phyloP scores from a whole-genome alignment of 1,284 basidiomycete species.

The Ustilago loliicola region DNA sequence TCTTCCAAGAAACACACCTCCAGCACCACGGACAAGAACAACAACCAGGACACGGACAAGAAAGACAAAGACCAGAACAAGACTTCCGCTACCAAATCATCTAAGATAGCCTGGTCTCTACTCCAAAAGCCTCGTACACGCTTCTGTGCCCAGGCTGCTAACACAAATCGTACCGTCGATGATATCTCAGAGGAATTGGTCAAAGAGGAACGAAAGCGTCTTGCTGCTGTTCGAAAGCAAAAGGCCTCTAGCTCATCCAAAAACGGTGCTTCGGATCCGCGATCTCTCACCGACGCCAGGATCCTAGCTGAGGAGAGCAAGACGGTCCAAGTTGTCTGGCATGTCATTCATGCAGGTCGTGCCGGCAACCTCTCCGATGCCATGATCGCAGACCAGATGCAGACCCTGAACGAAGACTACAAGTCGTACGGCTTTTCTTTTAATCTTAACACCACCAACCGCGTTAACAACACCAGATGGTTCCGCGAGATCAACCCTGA shows the following conservation, averaged over 20 bases:
- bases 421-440: conserved; percentile 72
- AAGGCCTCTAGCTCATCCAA: conserved; percentile 10
- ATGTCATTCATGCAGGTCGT: conserved; percentile 45
- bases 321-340: conserved; percentile 47
- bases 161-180: conserved; percentile 37
- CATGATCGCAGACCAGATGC: conserved; percentile 71
- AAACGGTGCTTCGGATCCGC: conserved; percentile 14
- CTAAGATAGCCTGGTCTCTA: conserved; percentile 14
- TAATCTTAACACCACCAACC: conserved; percentile 72
- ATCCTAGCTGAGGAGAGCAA: conserved; percentile 39
- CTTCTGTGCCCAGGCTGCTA: conserved; percentile 42
- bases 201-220: conserved; percentile 27
- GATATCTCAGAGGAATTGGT: conserved; percentile 18
- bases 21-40: conserved; percentile 8
- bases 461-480: conserved; percentile 73
- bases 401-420: conserved; percentile 75
- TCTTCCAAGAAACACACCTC: neutral
- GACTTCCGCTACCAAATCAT: conserved; percentile 9
- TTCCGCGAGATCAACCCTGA: conserved; percentile 73
- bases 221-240: conserved; percentile 30
- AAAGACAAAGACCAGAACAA: conserved; percentile 14
- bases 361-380: conserved; percentile 30
- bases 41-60: conserved; percentile 9
- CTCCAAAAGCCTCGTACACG: conserved; percentile 39
- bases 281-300: conserved; percentile 31